phyloP scores from a whole-genome alignment of 75 land plant species.

The Chamaecyparis obtusa region DNA sequence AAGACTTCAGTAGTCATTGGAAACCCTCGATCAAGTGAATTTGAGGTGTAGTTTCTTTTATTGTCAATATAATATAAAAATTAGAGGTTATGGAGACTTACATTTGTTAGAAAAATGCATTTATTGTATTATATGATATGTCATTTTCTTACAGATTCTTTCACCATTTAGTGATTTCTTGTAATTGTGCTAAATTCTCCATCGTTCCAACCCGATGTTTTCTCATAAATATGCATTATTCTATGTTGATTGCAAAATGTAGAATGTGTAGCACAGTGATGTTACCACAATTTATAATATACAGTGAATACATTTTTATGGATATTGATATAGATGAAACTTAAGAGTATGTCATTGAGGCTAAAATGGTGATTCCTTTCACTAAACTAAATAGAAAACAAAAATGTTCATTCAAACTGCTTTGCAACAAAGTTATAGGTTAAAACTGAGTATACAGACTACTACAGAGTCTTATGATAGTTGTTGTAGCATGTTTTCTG shows the following conservation, averaged over 20 bases:
- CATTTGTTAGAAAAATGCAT: not conserved
- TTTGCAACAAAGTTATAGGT: not conserved
- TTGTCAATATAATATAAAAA: not conserved
- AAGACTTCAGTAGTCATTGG: slow-evolving; percentile 76
- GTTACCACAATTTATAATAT: too few relatives aligned
- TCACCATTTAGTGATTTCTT: not conserved
- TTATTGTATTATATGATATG: not conserved
- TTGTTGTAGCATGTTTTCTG: not conserved
- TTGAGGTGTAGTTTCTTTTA: slow-evolving; percentile 62
- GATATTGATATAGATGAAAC: not conserved
- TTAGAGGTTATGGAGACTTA: not conserved
- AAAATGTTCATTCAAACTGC: not conserved
- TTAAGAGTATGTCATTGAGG: not conserved
- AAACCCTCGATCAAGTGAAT: slow-evolving; percentile 92
- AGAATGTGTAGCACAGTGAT: not conserved
- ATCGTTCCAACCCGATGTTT: not conserved
- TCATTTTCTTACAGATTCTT: not conserved
- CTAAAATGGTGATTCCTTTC: not conserved
- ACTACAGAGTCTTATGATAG: not conserved
- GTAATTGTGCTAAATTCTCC: not conserved
- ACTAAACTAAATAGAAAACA: not conserved
- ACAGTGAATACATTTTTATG: not conserved
- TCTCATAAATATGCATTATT: not conserved
- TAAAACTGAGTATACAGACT: not conserved
- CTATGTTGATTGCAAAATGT: not conserved